Conservation (phyloP, 2,329 filamentous ascomycete species). For the Fusarium abutilonis region DNA sequence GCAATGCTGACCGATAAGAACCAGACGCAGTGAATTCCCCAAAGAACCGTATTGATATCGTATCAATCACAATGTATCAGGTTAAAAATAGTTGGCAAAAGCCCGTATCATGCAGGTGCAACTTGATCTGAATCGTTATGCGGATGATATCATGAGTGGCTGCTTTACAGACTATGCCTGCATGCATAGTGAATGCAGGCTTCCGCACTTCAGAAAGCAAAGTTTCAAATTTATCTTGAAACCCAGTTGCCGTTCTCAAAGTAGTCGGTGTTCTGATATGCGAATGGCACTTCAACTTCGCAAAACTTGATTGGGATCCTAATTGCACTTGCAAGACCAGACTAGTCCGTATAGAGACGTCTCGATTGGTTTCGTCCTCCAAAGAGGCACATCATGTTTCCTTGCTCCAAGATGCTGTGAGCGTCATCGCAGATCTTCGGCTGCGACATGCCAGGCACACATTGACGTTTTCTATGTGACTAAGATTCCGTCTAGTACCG, state of each 20-base stretch:
- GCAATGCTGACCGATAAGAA: background rate
- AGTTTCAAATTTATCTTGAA: conserved; percentile 24
- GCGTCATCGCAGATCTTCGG: conserved; percentile 34
- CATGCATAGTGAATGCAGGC: conserved; percentile 38
- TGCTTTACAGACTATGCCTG: conserved; percentile 33
- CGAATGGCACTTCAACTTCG: conserved; percentile 30
- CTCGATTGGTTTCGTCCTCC: conserved; percentile 17
- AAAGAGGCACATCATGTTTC: conserved; percentile 19
- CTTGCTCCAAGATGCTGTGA: conserved; percentile 24
- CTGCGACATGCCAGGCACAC: conserved; percentile 38
- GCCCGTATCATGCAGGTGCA: conserved; percentile 25
- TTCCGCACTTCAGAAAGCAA: conserved; percentile 28
- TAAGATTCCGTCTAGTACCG: conserved; percentile 23
- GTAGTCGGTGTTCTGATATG: conserved; percentile 9
- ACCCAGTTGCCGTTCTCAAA: conserved; percentile 20
- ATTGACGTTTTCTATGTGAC: conserved; percentile 28
- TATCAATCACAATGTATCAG: conserved; percentile 12
- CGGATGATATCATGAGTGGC: conserved; percentile 37
- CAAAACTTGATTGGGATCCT: conserved; percentile 40
- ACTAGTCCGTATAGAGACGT: conserved; percentile 32
- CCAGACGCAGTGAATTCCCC: background rate
- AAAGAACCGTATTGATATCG: background rate
- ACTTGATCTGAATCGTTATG: conserved; percentile 39
- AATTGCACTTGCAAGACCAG: conserved; percentile 43
- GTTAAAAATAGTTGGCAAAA: conserved; percentile 18